phyloP scores from a whole-genome alignment of 805 yeast genomes.

The Metschnikowia arizonensis region DNA sequence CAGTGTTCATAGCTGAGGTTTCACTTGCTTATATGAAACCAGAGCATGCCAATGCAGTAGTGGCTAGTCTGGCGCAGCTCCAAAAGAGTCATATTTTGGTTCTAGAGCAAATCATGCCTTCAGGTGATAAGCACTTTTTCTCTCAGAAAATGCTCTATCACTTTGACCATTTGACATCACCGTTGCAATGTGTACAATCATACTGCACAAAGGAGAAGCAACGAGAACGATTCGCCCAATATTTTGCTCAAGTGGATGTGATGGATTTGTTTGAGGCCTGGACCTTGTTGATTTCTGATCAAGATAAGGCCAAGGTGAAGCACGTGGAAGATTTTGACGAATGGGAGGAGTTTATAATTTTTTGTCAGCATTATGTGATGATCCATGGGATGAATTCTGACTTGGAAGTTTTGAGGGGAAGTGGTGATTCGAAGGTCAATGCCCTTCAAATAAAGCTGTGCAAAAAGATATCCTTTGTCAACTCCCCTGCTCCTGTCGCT shows the following conservation, averaged over 20 bases:
- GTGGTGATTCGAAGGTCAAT: neutral
- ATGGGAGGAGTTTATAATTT: conserved; percentile 74
- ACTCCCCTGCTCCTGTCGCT: conserved; percentile 19
- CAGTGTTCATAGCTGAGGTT: conserved; percentile 74
- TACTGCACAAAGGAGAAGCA: conserved; percentile 55
- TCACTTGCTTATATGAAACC: conserved; percentile 78
- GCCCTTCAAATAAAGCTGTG: no score
- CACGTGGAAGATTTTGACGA: conserved; percentile 72
- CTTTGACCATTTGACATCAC: conserved; percentile 61
- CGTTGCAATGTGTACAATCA: conserved; percentile 57
- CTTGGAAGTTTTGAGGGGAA: conserved; percentile 15
- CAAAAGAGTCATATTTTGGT: conserved; percentile 57
- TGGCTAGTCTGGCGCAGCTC: conserved; percentile 44
- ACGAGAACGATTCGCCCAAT: conserved; percentile 44
- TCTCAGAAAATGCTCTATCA: conserved; percentile 72
- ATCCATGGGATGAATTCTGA: conserved; percentile 60
- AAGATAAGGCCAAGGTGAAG: conserved; percentile 39
- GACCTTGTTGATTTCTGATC: conserved; percentile 39
- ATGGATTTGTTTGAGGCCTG: conserved; percentile 57
- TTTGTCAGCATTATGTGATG: conserved; percentile 70
- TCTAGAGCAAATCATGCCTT: conserved; percentile 69
- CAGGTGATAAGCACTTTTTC: conserved; percentile 60
- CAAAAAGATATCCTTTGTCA: no score
- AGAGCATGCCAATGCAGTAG: conserved; percentile 58
- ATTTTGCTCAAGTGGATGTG: conserved; percentile 48